A percentile compares a stretch with the other conserved stretches of the same genome.
These are phyloP conservation scores for Aspergillus sp. DNA, from an alignment of 2,329 filamentous ascomycete species.

Conservation along the genomic window DNA sequence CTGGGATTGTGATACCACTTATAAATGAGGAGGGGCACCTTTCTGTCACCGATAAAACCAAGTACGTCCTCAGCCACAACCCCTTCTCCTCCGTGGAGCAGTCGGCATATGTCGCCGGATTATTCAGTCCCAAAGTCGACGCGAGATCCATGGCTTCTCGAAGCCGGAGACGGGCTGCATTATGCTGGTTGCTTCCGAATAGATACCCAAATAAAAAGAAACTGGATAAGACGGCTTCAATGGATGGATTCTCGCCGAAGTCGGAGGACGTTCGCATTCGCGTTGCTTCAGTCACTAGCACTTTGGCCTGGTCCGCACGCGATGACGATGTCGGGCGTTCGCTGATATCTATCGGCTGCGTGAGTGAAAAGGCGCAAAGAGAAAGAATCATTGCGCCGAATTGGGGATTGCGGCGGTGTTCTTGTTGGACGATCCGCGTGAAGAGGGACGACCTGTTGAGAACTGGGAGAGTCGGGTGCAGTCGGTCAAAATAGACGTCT, in stretches of 20 bases:
- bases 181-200: slow-evolving; percentile 70
- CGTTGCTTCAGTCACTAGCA: slow-evolving; percentile 45
- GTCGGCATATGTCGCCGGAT: slow-evolving; percentile 39
- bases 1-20: not conserved
- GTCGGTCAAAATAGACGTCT: slow-evolving; percentile 46
- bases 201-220: slow-evolving; percentile 75
- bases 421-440: slow-evolving; percentile 42
- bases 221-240: slow-evolving; percentile 59
- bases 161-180: slow-evolving; percentile 75
- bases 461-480: slow-evolving; percentile 45
- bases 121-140: slow-evolving; percentile 40
- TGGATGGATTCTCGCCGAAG: slow-evolving; percentile 41
- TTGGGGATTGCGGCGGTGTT: slow-evolving; percentile 44
- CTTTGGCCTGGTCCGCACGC: slow-evolving; percentile 38
- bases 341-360: slow-evolving; percentile 46
- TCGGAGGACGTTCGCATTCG: slow-evolving; percentile 46
- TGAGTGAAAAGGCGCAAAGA: slow-evolving; percentile 45
- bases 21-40: slow-evolving; percentile 20
- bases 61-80: slow-evolving; percentile 37
- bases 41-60: slow-evolving; percentile 39
- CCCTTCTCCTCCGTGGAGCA: slow-evolving; percentile 39
- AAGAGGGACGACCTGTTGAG: slow-evolving; percentile 43
- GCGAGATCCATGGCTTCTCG: slow-evolving; percentile 62
- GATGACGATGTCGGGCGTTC: slow-evolving; percentile 38
- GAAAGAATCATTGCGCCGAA: slow-evolving; percentile 46